Base-by-base conservation (phyloP, 2,329 filamentous ascomycete species). In the Ascochyta clinopodiicola region DNA sequence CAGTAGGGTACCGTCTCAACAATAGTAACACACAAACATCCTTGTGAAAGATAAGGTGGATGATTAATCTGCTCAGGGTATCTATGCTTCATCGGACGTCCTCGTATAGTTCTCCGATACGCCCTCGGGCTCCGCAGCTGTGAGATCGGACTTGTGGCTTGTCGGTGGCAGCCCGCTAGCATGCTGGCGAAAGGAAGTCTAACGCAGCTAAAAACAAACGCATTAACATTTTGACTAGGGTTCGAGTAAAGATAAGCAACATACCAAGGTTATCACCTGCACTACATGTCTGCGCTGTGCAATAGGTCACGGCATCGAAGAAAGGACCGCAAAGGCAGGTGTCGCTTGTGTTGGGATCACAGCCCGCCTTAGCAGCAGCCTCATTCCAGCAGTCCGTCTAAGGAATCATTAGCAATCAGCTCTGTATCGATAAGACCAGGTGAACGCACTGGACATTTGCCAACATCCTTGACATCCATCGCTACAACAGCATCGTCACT, bases 351-450 rank as follows among this genome's bases (percentile, higher is more conserved):
- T 72, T 70, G 4, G 72, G 72, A 43, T 75, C 69, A 49, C 72
- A 75, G 3, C 47, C 52, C 25, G 66, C 68, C 32, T 57, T 43
- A 27, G 47, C 64, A 19, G 66, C 71, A 4, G 64, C 64, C 54
- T 72, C 66, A 36, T 74, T 72, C 71, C 71, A 75, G 53, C 72
- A 75, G 29, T 70, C 62, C 48, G 57, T 59, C 72, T 74, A 39
- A 27, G 24, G 10, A 6, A 34, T 50, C 2, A 43, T 63, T 27
- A 67, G 59, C 17, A 15, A 24, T 10, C 17, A 22, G 29, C 19
- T 1, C 2, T 4, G 22, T 27, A 25, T 25, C 36, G 12, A 19
- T 43, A 15, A 36, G n/a, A 15, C 13, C 42, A 40, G 27, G 24
- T 27, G 12, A 13, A 52, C 65, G 27, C 66, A 73, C 70, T 15